Base-by-base conservation (phyloP, 2,329 filamentous ascomycete genomes). In the Aspergillus sp. region DNA sequence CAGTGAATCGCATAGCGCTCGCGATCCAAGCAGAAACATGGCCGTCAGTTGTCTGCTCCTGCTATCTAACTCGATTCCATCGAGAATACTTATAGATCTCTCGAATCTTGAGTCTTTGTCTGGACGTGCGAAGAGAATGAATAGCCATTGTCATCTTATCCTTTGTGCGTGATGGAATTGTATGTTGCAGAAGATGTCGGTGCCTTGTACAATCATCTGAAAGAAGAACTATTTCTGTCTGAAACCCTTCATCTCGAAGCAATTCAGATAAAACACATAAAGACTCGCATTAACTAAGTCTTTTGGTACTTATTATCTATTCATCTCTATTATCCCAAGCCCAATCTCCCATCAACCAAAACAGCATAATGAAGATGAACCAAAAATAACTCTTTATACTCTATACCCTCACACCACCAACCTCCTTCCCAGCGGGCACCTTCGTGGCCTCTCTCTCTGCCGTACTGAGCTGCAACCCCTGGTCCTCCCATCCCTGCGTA, bases 401-500 rank as follows among this genome's bases (percentile, higher is more conserved):
- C 7, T 39, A 39, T 22, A 66, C 46, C 13, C 64, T 59, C 7
- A 56, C 54, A 2, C 64, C 66, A 25, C 64, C 49, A 10, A 67
- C 58, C 49, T 68, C 64, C 45, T 60, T 56, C 12, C 61, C 66
- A 41, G 54, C 56, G 1, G 61, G 57, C 13, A 65, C 63, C 55
- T 67, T 67, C 12, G 61, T 58, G 0, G 59, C 48, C 44, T 69
- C 60, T 15, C 65, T 58, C 46, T 68, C 66, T 19, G 61, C 65
- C 23, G 54, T 59, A 48, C 64, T 69, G 41, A 66, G 60, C 52
- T 69, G 65, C 49, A 71, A 52, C 0, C 69, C 69, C 48, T 71
- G 69, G 37, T 69, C 65, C 53, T 72, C 66, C 72, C 72, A 74
- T 7, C 65, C 66, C 43, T 69, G 63, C 27, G 67, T 64, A 23